A percentile compares a stretch with the other conserved stretches of the same genome.
phyloP scores from a whole-genome alignment of 352 stramenopile genomes.

The Phytophthora sp. region DNA sequence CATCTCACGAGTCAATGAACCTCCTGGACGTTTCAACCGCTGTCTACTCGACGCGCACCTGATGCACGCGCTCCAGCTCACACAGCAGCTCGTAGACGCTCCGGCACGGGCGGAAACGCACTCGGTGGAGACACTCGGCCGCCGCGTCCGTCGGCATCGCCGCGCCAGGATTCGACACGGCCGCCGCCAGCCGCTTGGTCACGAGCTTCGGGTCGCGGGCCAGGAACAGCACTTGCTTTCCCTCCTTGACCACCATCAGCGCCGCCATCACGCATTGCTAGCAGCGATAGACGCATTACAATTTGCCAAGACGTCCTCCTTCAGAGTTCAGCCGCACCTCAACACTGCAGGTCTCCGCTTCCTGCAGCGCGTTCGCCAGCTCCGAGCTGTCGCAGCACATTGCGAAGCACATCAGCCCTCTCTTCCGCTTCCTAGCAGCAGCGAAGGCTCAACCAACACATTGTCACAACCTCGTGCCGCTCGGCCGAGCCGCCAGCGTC shows the following conservation, averaged over 20 bases:
- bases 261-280: constrained; percentile 27
- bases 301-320: neutral
- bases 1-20: constrained; percentile 14
- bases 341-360: constrained; percentile 10
- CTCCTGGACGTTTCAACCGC: constrained; percentile 10
- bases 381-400: constrained; percentile 8
- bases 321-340: constrained; percentile 8
- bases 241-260: constrained; percentile 16
- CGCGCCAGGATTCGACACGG: constrained; percentile 10
- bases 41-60: constrained; percentile 6
- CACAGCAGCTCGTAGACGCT: constrained; percentile 43
- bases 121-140: constrained; percentile 29
- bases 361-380: constrained; percentile 6
- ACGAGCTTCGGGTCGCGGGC: constrained; percentile 28
- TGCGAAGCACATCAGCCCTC: neutral
- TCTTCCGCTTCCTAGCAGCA: neutral
- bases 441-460: constrained; percentile 1
- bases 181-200: constrained; percentile 29
- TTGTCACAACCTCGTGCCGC: constrained; percentile 10
- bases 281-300: neutral
- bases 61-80: constrained; percentile 36
- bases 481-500: constrained; percentile 9
- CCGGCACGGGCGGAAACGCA: constrained; percentile 43
- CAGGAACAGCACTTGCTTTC: constrained; percentile 22
- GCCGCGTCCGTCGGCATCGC: constrained; percentile 18